Evolutionary conservation across 1,284 basidiomycete genomes (phyloP).

Genomic region (Ceratobasidium sp.): DNA sequence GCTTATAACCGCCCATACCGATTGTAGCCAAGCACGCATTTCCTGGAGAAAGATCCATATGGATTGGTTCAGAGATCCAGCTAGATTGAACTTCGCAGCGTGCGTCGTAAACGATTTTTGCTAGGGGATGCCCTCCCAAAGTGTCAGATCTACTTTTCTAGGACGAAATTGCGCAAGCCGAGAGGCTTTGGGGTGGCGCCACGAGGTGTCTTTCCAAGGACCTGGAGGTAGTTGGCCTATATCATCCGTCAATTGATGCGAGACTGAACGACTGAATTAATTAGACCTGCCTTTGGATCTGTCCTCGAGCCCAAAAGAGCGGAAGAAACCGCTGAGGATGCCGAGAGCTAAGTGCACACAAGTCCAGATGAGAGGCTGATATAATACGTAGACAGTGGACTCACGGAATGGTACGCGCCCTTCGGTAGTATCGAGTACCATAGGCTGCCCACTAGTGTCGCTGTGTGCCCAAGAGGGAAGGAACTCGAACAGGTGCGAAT

Average conservation of each 20-base stretch:
- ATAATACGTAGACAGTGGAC: background rate
- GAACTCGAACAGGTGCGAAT: slow-evolving; percentile 34
- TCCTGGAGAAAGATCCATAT: background rate
- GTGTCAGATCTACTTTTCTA: slow-evolving; percentile 24
- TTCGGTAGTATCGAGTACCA: slow-evolving; percentile 16
- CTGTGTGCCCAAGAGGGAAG: slow-evolving; percentile 40
- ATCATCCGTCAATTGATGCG: too few species aligned
- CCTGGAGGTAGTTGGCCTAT: too few species aligned
- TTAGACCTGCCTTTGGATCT: too few species aligned
- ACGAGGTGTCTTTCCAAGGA: slow-evolving; percentile 8
- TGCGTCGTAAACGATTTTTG: slow-evolving; percentile 23
- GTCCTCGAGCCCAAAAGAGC: too few species aligned
- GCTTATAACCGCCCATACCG: slow-evolving; percentile 12
- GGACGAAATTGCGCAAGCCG: background rate
- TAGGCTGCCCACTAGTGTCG: background rate
- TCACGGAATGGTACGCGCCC: too few species aligned
- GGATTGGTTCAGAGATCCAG: background rate
- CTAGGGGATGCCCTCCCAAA: background rate
- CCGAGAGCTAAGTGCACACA: too few species aligned
- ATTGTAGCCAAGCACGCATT: slow-evolving; percentile 14
- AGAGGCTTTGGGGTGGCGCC: background rate
- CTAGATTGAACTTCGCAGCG: slow-evolving; percentile 32
- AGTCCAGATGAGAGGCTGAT: too few species aligned
- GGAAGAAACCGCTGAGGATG: too few species aligned
- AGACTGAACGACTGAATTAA: too few species aligned